Percentiles rank a stretch among this genome's conserved stretches.
Conservation (phyloP, 495 filamentous ascomycete species). For the Aspergillus incahuasiensis region DNA sequence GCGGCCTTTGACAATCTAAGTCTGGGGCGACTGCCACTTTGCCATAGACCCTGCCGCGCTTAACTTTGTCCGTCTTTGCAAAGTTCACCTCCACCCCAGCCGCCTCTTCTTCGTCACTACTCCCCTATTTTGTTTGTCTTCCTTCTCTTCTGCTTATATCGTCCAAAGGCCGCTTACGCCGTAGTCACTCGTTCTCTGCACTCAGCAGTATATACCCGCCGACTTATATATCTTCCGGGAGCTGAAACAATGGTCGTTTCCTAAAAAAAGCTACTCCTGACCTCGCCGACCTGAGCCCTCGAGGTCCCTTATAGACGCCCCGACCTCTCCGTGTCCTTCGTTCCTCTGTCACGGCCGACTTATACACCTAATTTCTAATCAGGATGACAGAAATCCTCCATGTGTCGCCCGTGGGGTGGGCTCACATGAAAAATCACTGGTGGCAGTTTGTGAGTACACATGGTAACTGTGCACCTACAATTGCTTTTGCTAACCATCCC, state of each 20-base stretch:
- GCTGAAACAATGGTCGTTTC: conserved; percentile 4
- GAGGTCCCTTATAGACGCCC: conserved; percentile 2
- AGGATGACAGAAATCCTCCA: conserved; percentile 32
- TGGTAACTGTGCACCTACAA: not conserved
- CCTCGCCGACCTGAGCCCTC: not conserved
- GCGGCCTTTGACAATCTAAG: not conserved
- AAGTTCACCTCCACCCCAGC: not conserved
- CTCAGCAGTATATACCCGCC: conserved; percentile 3
- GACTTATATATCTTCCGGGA: not conserved
- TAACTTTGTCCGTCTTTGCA: not conserved
- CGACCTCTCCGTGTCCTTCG: conserved; percentile 2
- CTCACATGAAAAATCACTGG: conserved; percentile 34
- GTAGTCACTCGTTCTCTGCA: not conserved
- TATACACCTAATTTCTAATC: conserved; percentile 17
- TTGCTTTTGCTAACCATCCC: not conserved
- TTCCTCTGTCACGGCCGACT: conserved; percentile 1
- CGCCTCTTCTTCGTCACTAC: not conserved
- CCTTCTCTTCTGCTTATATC: not conserved
- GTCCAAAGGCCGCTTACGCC: not conserved
- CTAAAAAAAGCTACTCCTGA: not conserved
- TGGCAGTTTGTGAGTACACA: conserved; percentile 40
- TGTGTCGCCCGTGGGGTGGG: conserved; percentile 34
- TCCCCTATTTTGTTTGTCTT: not conserved
- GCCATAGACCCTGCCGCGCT: not conserved
- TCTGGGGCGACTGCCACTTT: not conserved